Evolutionary conservation across 768 basidiomycete genomes (phyloP).

Genomic region (Rossbeevera mucosa): DNA sequence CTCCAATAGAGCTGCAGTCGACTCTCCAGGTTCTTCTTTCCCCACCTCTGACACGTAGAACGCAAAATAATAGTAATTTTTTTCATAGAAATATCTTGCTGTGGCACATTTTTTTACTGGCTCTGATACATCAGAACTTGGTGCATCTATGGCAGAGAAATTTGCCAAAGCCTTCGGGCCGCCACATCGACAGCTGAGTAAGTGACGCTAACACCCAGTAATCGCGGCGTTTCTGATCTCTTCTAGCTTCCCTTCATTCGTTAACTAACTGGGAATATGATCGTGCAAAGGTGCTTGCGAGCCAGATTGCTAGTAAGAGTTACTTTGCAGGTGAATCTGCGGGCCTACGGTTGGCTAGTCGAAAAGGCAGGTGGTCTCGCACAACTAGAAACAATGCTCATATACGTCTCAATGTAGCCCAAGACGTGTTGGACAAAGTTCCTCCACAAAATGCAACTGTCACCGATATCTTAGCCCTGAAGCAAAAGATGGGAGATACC

Average conservation of each 20-base stretch:
- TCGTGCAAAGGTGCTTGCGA: slow-evolving; percentile 72
- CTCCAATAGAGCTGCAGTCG: slow-evolving; percentile 89
- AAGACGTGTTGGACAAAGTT: slow-evolving; percentile 55
- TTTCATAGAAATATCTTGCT: slow-evolving; percentile 79
- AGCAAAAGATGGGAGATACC: slow-evolving; percentile 60
- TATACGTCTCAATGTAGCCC: slow-evolving; percentile 34
- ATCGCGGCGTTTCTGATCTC: neutral
- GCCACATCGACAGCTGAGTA: slow-evolving; percentile 71
- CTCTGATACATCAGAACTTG: slow-evolving; percentile 81
- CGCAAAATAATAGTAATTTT: neutral
- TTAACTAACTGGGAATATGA: slow-evolving; percentile 71
- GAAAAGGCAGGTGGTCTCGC: slow-evolving; percentile 45
- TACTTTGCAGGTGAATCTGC: slow-evolving; percentile 86
- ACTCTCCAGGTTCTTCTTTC: slow-evolving; percentile 68
- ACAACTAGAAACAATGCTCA: neutral
- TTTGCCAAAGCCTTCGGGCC: slow-evolving; percentile 80
- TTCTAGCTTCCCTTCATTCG: slow-evolving; percentile 48
- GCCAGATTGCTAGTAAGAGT: slow-evolving; percentile 86
- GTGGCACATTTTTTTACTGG: slow-evolving; percentile 64
- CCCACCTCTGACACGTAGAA: neutral
- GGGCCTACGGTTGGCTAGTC: slow-evolving; percentile 67
- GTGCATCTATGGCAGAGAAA: slow-evolving; percentile 83
- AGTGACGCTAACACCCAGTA: slow-evolving; percentile 19
- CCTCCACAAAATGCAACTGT: slow-evolving; percentile 57
- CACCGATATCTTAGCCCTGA: slow-evolving; percentile 61